Conservation (phyloP, 2,329 filamentous ascomycete species). For the Sporothrix euskadiensis region DNA sequence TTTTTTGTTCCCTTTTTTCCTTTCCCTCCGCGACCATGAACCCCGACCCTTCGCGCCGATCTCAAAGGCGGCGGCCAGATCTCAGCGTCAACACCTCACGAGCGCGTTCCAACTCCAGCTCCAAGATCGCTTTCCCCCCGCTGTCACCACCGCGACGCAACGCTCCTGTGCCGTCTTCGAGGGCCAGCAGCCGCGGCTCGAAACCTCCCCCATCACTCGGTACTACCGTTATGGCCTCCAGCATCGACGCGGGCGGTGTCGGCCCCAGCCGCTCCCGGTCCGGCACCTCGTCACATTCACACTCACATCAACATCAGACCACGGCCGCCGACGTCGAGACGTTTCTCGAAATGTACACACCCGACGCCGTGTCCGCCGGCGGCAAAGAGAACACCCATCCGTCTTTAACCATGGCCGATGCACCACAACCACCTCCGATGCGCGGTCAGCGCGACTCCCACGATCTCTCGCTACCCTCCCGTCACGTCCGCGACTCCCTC, state of each 20-base stretch:
- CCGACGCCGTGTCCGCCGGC: constrained; percentile 42
- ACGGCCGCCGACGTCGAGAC: constrained; percentile 40
- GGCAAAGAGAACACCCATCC: constrained; percentile 40
- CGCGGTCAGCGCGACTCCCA: constrained; percentile 65
- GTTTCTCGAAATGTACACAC: constrained; percentile 45
- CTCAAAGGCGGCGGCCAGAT: constrained; percentile 40
- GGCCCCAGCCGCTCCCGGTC: constrained; percentile 38
- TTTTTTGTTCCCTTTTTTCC: neutral
- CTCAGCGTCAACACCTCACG: constrained; percentile 42
- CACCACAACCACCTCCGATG: constrained; percentile 30
- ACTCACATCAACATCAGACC: constrained; percentile 6
- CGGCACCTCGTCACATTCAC: constrained; percentile 27
- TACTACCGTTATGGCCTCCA: constrained; percentile 37
- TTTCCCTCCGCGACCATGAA: constrained; percentile 20
- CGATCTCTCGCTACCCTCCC: constrained; percentile 77
- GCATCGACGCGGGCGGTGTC: constrained; percentile 31
- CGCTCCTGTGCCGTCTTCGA: constrained; percentile 30
- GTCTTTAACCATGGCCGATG: constrained; percentile 30
- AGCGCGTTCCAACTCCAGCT: constrained; percentile 26
- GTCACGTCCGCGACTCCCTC: constrained; percentile 81
- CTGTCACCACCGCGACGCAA: constrained; percentile 37
- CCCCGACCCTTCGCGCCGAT: constrained; percentile 29
- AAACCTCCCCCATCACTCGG: constrained; percentile 28
- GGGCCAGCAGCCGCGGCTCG: constrained; percentile 23
- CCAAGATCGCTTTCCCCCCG: constrained; percentile 36